Conservation (phyloP, 495 filamentous ascomycete species). For the Penicillium simplicissimum region DNA sequence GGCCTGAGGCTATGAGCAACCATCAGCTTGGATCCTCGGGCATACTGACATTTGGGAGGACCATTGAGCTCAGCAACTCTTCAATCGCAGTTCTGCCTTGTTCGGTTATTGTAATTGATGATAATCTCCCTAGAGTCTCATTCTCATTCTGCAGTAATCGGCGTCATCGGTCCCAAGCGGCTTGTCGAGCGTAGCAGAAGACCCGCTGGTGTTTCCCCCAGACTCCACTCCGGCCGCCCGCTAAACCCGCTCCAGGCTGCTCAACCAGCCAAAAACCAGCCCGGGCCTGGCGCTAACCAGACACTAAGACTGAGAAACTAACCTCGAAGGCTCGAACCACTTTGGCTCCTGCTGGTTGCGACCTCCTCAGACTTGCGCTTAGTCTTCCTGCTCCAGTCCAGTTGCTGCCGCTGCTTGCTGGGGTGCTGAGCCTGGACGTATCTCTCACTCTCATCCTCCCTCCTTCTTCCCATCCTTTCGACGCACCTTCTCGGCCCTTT, state of each 20-base stretch:
- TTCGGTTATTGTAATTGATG: not conserved
- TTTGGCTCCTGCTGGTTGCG: not conserved
- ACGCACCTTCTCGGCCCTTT: constrained; percentile 12
- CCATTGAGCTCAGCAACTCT: not conserved
- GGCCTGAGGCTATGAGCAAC: not conserved
- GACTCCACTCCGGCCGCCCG: not conserved
- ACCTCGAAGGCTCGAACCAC: constrained; percentile 1
- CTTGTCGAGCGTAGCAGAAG: not conserved
- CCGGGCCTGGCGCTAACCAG: not conserved
- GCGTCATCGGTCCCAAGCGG: not conserved
- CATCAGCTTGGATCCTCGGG: not conserved
- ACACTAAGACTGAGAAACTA: not conserved
- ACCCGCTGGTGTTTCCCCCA: not conserved
- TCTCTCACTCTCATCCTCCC: constrained; percentile 3
- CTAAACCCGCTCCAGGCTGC: constrained; percentile 4
- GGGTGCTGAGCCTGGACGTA: not conserved
- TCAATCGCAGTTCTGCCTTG: not conserved
- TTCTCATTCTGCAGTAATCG: not conserved
- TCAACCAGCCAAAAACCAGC: not conserved
- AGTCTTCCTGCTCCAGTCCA: not conserved
- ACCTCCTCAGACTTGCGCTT: not conserved
- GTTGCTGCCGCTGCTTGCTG: not conserved
- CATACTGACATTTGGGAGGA: not conserved
- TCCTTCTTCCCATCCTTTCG: constrained; percentile 14
- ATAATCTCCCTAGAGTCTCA: not conserved